These are phyloP conservation scores for Sphagnum magellanicum DNA, from an alignment of 228 moss, liverwort and hornwort genomes.

Conservation along the genomic window DNA sequence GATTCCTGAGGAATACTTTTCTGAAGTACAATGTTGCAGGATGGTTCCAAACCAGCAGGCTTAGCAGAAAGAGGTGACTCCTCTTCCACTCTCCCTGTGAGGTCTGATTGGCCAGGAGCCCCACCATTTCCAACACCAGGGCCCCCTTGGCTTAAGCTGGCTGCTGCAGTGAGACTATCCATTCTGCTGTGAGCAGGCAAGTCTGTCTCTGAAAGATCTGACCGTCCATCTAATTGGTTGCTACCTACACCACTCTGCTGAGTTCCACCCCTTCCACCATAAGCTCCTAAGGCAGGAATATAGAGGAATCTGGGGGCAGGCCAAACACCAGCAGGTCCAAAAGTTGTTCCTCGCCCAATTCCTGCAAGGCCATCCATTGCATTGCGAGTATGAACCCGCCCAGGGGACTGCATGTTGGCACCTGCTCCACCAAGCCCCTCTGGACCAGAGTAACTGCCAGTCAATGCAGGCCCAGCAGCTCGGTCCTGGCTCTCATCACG, in stretches of 20 bases:
- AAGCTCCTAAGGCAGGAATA: slow-evolving; percentile 45
- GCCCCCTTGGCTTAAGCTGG: slow-evolving; percentile 32
- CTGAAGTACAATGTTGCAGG: slow-evolving; percentile 23
- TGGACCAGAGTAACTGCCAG: slow-evolving; percentile 15
- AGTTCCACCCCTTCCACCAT: slow-evolving; percentile 38
- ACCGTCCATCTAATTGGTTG: slow-evolving; percentile 28
- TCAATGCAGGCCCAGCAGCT: slow-evolving; percentile 35
- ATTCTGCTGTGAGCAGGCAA: slow-evolving; percentile 33
- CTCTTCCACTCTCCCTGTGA: slow-evolving; percentile 19
- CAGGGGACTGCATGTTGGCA: slow-evolving; percentile 17
- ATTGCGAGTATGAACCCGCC: slow-evolving; percentile 38
- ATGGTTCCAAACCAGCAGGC: slow-evolving; percentile 24
- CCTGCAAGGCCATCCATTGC: slow-evolving; percentile 53
- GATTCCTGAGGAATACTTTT: slow-evolving; percentile 25
- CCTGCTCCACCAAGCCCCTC: slow-evolving; percentile 8
- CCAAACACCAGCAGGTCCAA: slow-evolving; percentile 53
- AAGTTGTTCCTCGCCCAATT: slow-evolving; percentile 51
- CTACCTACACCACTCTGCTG: slow-evolving; percentile 32
- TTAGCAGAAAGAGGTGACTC: slow-evolving; percentile 10
- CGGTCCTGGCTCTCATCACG: slow-evolving; percentile 17
- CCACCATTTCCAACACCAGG: slow-evolving; percentile 12
- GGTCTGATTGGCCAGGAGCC: slow-evolving; percentile 23
- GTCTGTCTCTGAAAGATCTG: slow-evolving; percentile 30
- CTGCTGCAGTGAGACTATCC: slow-evolving; percentile 14
- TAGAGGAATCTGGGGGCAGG: slow-evolving; percentile 51